Conservation (phyloP, 192 early-diverging fungal species). For the Chytriomyces sp. region DNA sequence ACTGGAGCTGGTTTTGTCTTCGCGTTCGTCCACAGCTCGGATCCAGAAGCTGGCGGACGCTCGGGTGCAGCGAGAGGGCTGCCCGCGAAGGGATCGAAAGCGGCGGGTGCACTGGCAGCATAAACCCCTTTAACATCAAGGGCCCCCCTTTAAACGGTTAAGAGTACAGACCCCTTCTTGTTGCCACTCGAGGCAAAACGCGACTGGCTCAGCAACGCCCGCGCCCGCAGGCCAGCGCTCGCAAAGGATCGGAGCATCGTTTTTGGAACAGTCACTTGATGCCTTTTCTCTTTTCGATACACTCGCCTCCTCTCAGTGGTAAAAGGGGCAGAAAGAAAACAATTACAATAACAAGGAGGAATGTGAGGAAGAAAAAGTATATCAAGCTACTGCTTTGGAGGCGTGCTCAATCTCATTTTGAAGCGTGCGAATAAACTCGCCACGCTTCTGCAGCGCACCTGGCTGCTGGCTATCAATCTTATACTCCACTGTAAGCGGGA, state of each 20-base stretch:
- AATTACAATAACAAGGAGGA: too few species aligned
- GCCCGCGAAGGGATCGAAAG: constrained; percentile 24
- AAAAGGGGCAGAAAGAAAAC: too few species aligned
- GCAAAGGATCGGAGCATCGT: too few species aligned
- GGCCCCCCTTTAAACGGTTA: too few species aligned
- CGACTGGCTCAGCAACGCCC: not conserved
- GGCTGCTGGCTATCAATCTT: constrained; percentile 12
- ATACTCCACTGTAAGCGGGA: constrained; percentile 21
- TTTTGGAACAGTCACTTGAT: too few species aligned
- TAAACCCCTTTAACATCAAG: too few species aligned
- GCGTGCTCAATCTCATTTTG: constrained; percentile 13
- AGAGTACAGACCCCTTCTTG: too few species aligned
- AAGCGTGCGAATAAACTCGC: constrained; percentile 1
- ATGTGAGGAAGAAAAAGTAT: too few species aligned
- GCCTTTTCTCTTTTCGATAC: too few species aligned
- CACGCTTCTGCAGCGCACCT: not conserved
- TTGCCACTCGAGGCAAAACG: not conserved
- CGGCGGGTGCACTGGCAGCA: not conserved
- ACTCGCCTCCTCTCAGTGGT: too few species aligned
- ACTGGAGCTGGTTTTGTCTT: not conserved
- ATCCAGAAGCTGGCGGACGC: not conserved
- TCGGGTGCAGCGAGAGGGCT: not conserved
- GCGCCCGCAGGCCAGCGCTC: not conserved
- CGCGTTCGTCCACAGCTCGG: constrained; percentile 23
- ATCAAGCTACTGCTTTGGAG: not conserved